These are phyloP conservation scores for Phialophora expanda DNA, from an alignment of 2,329 filamentous ascomycete species.

Conservation along the genomic window DNA sequence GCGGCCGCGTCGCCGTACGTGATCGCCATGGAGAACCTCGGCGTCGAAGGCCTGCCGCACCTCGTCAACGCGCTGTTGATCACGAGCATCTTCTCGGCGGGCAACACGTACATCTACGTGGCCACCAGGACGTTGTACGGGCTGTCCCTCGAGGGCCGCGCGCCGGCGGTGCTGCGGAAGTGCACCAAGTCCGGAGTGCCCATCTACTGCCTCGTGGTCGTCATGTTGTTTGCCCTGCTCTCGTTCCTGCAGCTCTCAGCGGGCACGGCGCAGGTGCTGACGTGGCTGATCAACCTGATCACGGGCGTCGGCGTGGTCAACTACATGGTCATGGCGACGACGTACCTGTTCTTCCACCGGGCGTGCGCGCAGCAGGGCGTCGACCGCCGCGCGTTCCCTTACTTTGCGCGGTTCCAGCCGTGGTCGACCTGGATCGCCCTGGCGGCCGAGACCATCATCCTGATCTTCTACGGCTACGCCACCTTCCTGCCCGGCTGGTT, in stretches of 20 bases:
- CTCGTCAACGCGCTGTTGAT: constrained; percentile 4
- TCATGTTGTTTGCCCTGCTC: constrained; percentile 69
- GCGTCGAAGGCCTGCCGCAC: background rate
- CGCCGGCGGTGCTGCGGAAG: constrained; percentile 51
- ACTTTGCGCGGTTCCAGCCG: constrained; percentile 68
- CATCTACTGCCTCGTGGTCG: constrained; percentile 68
- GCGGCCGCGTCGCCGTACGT: constrained; percentile 58
- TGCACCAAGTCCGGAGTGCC: constrained; percentile 70
- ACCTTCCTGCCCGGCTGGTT: constrained; percentile 51
- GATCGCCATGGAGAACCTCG: constrained; percentile 3
- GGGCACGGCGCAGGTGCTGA: constrained; percentile 66
- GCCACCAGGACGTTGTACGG: constrained; percentile 47
- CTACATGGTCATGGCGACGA: constrained; percentile 70
- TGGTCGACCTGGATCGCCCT: constrained; percentile 54
- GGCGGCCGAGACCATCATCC: constrained; percentile 34
- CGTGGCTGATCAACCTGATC: constrained; percentile 45
- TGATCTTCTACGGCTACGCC: constrained; percentile 57
- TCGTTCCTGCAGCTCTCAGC: constrained; percentile 73
- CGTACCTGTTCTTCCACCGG: constrained; percentile 71
- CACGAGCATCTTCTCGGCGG: constrained; percentile 9
- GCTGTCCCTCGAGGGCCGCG: constrained; percentile 60
- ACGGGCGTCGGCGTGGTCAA: constrained; percentile 61
- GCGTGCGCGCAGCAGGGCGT: constrained; percentile 71
- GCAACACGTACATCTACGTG: constrained; percentile 9
- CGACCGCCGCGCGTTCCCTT: constrained; percentile 68